Conservation (phyloP, 2,329 filamentous ascomycete genomes). For the Arthrobotrys iridis region DNA sequence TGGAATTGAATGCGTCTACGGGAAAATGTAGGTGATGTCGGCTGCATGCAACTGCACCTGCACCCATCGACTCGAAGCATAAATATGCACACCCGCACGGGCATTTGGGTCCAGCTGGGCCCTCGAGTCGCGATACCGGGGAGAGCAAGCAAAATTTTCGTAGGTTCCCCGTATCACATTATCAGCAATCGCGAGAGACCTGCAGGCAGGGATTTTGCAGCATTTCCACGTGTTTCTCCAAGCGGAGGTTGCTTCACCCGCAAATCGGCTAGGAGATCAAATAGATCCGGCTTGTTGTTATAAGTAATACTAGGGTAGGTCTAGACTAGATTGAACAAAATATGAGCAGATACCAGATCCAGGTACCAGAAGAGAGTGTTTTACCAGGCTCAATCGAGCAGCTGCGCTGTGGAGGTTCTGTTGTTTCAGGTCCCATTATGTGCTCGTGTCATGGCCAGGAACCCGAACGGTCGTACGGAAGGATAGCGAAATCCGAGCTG, state of each 20-base stretch:
- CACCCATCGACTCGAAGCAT: slow-evolving; percentile 36
- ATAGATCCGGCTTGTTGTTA: slow-evolving; percentile 49
- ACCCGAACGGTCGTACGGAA: slow-evolving; percentile 51
- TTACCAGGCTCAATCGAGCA: slow-evolving; percentile 51
- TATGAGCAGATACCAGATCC: slow-evolving; percentile 43
- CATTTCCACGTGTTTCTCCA: slow-evolving; percentile 53
- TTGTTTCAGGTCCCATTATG: slow-evolving; percentile 37
- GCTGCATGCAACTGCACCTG: slow-evolving; percentile 52
- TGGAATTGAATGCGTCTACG: slow-evolving; percentile 34
- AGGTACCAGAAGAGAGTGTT: slow-evolving; percentile 51
- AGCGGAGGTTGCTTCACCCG: slow-evolving; percentile 54
- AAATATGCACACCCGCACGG: slow-evolving; percentile 50
- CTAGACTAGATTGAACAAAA: slow-evolving; percentile 44
- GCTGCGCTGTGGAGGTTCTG: slow-evolving; percentile 29
- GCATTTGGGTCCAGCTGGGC: slow-evolving; percentile 23
- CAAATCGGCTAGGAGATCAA: slow-evolving; percentile 53
- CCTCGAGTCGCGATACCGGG: slow-evolving; percentile 37
- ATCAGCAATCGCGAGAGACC: slow-evolving; percentile 52
- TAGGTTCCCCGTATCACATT: slow-evolving; percentile 44
- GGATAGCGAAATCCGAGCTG: slow-evolving; percentile 21
- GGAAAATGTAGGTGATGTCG: slow-evolving; percentile 54
- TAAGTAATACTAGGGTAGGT: slow-evolving; percentile 36
- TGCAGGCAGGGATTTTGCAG: slow-evolving; percentile 52
- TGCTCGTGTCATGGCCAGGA: slow-evolving; percentile 23
- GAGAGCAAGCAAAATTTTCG: slow-evolving; percentile 34